Base-by-base conservation (phyloP, 148 eudicot species). In the Rhododendron henanense region DNA sequence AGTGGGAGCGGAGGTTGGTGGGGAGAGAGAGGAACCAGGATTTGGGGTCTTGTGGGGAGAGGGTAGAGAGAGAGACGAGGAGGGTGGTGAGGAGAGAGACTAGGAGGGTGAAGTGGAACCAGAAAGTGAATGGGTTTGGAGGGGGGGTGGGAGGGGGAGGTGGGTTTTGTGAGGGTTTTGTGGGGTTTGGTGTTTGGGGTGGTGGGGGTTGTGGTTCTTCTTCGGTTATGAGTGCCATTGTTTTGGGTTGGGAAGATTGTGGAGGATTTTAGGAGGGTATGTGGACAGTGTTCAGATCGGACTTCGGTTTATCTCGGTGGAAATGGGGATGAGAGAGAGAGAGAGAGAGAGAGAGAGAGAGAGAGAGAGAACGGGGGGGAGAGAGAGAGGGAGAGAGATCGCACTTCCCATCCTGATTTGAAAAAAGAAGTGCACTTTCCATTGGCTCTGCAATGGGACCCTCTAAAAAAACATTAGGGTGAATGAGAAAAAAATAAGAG, bases 211-310 rank as follows among this genome's bases (percentile, higher is more conserved):
- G 53, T 78, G 90, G 88, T 87, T 91, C 89, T 87, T 91, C 89
- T 88, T 95, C 96, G n/a, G 94, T 88, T 53, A 92, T 94, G 90
- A 92, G 89, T 71, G 97, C 95, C 97, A 94, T 94, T 89, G 90
- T 47, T 65, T 84, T 75, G 86, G 57, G 53, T 82, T 90, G 84
- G n/a, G 45, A 48, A 74, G 51, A 57, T 41, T 74, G 10, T 7
- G 31, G 8, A 1, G 50, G 51, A 25, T 28, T 47, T 55, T 10
- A 67, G 73, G 73, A 10, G 74, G 33, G 33, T 23, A 2, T 63
- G 25, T 2, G 23, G 69, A 63, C 69, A 65, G 63, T 28, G 55
- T 25, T 73, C 10, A 50, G 35, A 50, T 10, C 45, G 85, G 69
- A 81, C 47, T 28, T 28, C 37, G 61, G 33, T 14, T n/a, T 31